Percentiles rank a stretch among this genome's conserved stretches.
These are phyloP conservation scores for Pontederia paniculata DNA, from an alignment of 176 grass and related monocot genomes.

Conservation along the genomic window DNA sequence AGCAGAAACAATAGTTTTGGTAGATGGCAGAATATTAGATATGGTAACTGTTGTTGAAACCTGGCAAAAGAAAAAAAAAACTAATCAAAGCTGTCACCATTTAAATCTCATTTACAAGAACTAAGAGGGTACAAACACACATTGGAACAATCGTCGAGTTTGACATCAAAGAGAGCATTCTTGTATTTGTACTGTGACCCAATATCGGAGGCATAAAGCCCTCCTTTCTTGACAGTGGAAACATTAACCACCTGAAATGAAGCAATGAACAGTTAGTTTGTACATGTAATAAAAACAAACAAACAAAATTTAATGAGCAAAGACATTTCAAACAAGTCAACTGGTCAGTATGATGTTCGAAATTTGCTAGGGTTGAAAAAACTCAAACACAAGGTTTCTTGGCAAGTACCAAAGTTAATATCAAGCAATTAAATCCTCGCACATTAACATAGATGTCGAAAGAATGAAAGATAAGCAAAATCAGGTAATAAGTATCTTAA, in stretches of 20 bases:
- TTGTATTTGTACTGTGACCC: conserved; percentile 81
- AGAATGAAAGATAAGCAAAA: no score
- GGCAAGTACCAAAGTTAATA: no score
- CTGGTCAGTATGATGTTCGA: no score
- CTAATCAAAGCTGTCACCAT: conserved; percentile 4
- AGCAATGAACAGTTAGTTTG: conserved; percentile 8
- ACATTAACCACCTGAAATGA: conserved; percentile 57
- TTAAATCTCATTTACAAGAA: conserved; percentile 3
- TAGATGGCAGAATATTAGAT: conserved; percentile 69
- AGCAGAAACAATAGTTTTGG: conserved; percentile 67
- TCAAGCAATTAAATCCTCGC: no score
- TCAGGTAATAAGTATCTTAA: no score
- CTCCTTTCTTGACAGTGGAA: conserved; percentile 90
- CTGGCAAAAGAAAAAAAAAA: conserved; percentile 33
- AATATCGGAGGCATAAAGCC: conserved; percentile 78
- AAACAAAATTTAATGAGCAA: no score
- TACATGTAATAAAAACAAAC: no score
- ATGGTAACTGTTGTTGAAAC: conserved; percentile 70
- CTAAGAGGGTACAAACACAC: conserved; percentile 33
- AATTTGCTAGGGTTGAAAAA: no score
- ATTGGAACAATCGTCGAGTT: conserved; percentile 85
- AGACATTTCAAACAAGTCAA: no score
- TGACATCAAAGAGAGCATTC: conserved; percentile 61
- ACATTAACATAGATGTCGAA: no score
- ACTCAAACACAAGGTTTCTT: no score